These are phyloP conservation scores for Drechmeria coniospora DNA, from an alignment of 2,329 filamentous ascomycete species.

Conservation along the genomic window DNA sequence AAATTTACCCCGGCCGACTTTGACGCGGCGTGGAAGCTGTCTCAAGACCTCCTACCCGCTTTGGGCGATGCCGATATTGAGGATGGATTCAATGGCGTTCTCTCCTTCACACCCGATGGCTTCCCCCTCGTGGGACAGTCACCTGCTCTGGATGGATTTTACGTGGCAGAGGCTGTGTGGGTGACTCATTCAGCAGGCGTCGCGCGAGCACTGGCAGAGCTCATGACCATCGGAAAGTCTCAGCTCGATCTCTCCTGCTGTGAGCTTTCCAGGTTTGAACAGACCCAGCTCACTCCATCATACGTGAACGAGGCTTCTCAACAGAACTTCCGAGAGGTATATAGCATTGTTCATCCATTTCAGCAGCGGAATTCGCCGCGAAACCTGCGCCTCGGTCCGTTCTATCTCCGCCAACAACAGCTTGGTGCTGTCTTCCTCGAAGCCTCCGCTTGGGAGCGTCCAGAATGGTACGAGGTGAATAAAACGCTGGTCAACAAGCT, in stretches of 20 bases:
- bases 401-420: conserved; percentile 35
- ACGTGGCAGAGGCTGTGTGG: conserved; percentile 50
- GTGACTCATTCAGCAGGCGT: conserved; percentile 51
- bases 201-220: conserved; percentile 42
- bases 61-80: conserved; percentile 34
- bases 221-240: conserved; percentile 39
- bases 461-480: conserved; percentile 47
- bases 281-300: conserved; percentile 37
- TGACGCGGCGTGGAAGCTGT: conserved; percentile 41
- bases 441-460: conserved; percentile 44
- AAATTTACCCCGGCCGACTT: conserved; percentile 46
- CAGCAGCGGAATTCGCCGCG: conserved; percentile 41
- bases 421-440: conserved; percentile 46
- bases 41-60: conserved; percentile 36
- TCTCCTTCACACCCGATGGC: conserved; percentile 51
- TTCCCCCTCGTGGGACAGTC: conserved; percentile 43
- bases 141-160: conserved; percentile 44
- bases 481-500: conserved; percentile 31
- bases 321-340: conserved; percentile 48
- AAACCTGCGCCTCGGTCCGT: conserved; percentile 42
- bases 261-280: conserved; percentile 44
- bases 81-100: conserved; percentile 49
- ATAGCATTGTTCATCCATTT: conserved; percentile 47
- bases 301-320: conserved; percentile 44
- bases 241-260: conserved; percentile 42